Percentiles rank a stretch among this genome's conserved stretches.
phyloP scores from a whole-genome alignment of 306 rosid genomes.

The Trifolium fragiferum region DNA sequence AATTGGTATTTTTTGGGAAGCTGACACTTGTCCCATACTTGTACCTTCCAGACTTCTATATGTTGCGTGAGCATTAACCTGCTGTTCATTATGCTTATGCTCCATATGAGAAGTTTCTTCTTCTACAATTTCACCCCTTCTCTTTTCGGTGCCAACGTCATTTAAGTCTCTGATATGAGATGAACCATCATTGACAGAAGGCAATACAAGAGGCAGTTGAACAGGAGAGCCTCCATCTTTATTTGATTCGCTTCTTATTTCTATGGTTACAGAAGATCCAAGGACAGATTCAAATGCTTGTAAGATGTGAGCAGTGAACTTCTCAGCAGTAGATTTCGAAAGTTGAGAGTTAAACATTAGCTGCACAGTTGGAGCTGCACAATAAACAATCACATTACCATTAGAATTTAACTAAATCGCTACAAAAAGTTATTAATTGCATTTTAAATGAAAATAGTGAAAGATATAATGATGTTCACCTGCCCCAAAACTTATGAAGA shows the following conservation, averaged over 20 bases:
- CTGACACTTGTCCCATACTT: constrained; percentile 47
- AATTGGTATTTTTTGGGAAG: constrained; percentile 55
- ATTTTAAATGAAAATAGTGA: constrained; percentile 23
- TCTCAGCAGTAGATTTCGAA: constrained; percentile 86
- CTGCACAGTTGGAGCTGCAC: constrained; percentile 93
- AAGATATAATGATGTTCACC: constrained; percentile 55
- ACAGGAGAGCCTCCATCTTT: constrained; percentile 54
- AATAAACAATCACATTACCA: constrained; percentile 33
- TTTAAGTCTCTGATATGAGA: constrained; percentile 61
- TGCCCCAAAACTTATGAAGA: constrained; percentile 85
- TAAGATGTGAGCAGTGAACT: constrained; percentile 70
- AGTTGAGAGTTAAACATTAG: constrained; percentile 74
- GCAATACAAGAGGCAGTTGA: constrained; percentile 58
- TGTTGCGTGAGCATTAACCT: constrained; percentile 47
- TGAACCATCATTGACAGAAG: constrained; percentile 51
- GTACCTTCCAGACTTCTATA: constrained; percentile 53
- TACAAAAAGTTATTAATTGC: constrained; percentile 19
- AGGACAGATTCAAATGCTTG: constrained; percentile 84
- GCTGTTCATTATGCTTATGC: constrained; percentile 51
- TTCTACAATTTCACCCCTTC: constrained; percentile 82
- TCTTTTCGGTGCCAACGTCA: constrained; percentile 51
- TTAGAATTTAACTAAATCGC: constrained; percentile 37
- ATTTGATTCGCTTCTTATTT: constrained; percentile 75
- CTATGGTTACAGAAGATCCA: constrained; percentile 77
- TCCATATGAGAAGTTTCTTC: constrained; percentile 66